These are phyloP conservation scores for Rhodotorula diobovata DNA, from an alignment of 768 basidiomycete species.

Conservation along the genomic window DNA sequence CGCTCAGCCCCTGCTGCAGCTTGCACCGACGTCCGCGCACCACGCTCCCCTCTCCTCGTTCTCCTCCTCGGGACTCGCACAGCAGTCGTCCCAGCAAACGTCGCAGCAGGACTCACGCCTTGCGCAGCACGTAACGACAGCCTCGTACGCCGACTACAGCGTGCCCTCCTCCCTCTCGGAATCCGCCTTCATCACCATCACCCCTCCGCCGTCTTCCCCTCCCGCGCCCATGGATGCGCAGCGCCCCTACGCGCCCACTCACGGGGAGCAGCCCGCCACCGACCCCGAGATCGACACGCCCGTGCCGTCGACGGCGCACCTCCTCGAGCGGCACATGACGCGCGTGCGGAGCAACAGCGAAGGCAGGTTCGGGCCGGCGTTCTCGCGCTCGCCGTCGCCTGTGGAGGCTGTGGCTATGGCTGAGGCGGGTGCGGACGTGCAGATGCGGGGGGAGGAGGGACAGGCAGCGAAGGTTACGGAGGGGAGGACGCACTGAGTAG, in stretches of 20 bases:
- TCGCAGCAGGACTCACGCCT: not conserved
- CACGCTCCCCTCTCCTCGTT: not conserved
- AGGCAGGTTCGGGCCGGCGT: not conserved
- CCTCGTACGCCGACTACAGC: not conserved
- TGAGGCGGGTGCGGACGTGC: not conserved
- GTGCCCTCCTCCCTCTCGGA: not conserved
- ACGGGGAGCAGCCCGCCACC: not conserved
- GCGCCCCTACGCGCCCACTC: not conserved
- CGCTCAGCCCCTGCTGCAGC: no score
- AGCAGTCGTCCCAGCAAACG: not conserved
- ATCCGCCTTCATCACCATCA: constrained; percentile 4
- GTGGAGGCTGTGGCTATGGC: not conserved
- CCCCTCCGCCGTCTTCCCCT: not conserved
- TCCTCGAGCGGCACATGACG: not conserved
- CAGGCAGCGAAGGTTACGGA: not conserved
- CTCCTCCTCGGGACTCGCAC: not conserved
- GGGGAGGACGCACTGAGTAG: constrained; percentile 9
- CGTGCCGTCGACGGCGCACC: not conserved
- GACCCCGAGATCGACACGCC: not conserved
- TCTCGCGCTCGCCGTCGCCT: not conserved
- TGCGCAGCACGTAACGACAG: not conserved
- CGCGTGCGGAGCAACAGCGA: not conserved
- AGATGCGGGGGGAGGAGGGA: not conserved
- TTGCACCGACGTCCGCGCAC: not conserved
- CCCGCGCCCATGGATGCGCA: not conserved